phyloP scores from a whole-genome alignment of 176 grass and related monocot genomes.

The Triticum dicoccoides region DNA sequence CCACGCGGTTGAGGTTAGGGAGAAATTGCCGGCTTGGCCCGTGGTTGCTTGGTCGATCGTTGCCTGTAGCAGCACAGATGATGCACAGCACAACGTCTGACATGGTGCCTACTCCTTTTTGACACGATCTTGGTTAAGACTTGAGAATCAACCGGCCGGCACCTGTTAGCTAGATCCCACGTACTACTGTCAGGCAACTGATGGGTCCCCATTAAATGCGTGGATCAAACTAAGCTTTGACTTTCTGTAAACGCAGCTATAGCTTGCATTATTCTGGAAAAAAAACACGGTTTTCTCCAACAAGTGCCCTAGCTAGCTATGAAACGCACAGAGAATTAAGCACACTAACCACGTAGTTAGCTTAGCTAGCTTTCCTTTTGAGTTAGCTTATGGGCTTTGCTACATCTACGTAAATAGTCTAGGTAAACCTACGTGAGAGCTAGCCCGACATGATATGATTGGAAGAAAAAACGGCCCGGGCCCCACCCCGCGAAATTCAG shows the following conservation, averaged over 20 bases:
- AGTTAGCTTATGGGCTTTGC: no score
- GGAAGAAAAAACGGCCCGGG: no score
- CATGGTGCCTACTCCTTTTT: neutral
- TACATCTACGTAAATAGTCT: no score
- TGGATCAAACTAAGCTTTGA: neutral
- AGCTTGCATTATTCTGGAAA: neutral
- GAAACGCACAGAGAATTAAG: neutral
- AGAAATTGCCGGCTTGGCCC: conserved; percentile 29
- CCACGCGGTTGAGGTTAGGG: conserved; percentile 32
- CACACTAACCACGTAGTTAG: neutral
- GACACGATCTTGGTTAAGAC: neutral
- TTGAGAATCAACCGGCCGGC: neutral
- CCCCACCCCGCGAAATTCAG: no score
- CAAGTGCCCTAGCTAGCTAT: neutral
- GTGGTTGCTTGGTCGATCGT: neutral
- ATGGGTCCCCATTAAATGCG: neutral
- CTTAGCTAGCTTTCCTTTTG: neutral
- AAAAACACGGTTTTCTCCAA: neutral
- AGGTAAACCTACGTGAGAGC: no score
- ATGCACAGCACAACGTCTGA: neutral
- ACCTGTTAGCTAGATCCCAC: neutral
- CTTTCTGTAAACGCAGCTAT: neutral
- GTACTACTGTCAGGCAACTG: neutral
- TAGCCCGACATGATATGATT: no score
- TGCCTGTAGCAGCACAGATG: neutral